Percentiles rank a stretch among this genome's conserved stretches.
These are phyloP conservation scores for Mycena metata DNA, from an alignment of 768 basidiomycete genomes.

Conservation along the genomic window DNA sequence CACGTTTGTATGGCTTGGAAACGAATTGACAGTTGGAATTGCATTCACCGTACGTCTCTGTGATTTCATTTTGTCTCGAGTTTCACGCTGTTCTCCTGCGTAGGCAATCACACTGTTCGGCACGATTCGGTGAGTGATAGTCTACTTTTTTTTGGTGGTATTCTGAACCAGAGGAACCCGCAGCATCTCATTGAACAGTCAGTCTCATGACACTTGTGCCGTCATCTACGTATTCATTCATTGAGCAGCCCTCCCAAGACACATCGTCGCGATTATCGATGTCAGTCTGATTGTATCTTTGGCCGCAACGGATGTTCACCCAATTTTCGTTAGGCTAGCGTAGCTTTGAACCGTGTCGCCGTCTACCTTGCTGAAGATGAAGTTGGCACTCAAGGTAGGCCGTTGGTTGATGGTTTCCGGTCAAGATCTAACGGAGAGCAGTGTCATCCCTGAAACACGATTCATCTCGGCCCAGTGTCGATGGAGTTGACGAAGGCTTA, in stretches of 20 bases:
- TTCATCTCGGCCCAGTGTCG: no score
- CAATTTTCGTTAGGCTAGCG: constrained; percentile 58
- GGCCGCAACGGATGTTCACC: neutral
- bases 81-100: neutral
- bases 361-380: constrained; percentile 80
- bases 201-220: no score
- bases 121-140: constrained; percentile 5
- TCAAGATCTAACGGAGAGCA: constrained; percentile 38
- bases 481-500: constrained; percentile 54
- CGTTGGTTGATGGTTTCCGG: constrained; percentile 66
- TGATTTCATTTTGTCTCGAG: neutral
- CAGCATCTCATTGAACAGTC: no score
- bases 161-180: no score
- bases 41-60: constrained; percentile 81
- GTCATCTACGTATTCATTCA: no score
- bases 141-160: no score
- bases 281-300: no score
- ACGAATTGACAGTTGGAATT: constrained; percentile 79
- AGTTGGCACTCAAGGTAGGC: constrained; percentile 64
- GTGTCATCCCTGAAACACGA: no score
- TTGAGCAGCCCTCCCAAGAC: no score
- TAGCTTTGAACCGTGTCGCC: constrained; percentile 76
- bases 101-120: constrained; percentile 88
- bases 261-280: no score
- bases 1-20: constrained; percentile 77